Evolutionary conservation across 2,329 filamentous ascomycete genomes (phyloP).

Genomic region (Fusarium anthophilum): DNA sequence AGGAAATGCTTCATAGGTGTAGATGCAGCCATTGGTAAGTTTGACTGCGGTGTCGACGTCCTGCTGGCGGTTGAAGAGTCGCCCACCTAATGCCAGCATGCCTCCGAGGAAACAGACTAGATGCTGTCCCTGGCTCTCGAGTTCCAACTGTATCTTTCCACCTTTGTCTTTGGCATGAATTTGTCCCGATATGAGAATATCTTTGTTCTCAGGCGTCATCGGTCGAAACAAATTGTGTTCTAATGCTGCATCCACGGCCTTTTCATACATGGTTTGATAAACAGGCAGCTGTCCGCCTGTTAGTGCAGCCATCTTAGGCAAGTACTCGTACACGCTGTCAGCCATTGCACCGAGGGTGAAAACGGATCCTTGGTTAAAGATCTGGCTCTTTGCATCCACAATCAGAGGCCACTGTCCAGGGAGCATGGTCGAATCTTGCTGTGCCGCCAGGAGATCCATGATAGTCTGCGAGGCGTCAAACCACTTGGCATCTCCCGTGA

Average conservation of each 20-base stretch:
- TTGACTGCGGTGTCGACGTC: conserved; percentile 56
- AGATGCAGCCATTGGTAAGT: conserved; percentile 62
- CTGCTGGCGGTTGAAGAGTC: conserved; percentile 52
- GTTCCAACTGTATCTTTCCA: conserved; percentile 46
- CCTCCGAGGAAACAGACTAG: conserved; percentile 63
- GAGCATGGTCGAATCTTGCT: conserved; percentile 72
- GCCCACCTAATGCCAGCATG: conserved; percentile 59
- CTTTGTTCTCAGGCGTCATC: conserved; percentile 62
- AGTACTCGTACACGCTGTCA: conserved; percentile 79
- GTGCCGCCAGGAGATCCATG: conserved; percentile 71
- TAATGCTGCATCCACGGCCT: conserved; percentile 64
- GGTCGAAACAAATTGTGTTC: conserved; percentile 70
- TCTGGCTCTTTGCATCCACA: conserved; percentile 35
- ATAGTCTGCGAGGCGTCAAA: conserved; percentile 76
- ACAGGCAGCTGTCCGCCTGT: conserved; percentile 64
- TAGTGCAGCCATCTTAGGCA: conserved; percentile 85
- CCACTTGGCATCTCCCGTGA: conserved; percentile 78
- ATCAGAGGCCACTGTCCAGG: conserved; percentile 76
- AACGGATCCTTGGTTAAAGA: conserved; percentile 34
- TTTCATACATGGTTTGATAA: conserved; percentile 66
- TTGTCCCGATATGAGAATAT: conserved; percentile 64
- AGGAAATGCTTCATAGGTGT: conserved; percentile 58
- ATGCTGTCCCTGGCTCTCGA: conserved; percentile 54
- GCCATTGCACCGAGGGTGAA: conserved; percentile 62
- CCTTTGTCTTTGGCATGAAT: conserved; percentile 39